Conservation (phyloP, 2,329 filamentous ascomycete species). For the Verticillium nubilum region DNA sequence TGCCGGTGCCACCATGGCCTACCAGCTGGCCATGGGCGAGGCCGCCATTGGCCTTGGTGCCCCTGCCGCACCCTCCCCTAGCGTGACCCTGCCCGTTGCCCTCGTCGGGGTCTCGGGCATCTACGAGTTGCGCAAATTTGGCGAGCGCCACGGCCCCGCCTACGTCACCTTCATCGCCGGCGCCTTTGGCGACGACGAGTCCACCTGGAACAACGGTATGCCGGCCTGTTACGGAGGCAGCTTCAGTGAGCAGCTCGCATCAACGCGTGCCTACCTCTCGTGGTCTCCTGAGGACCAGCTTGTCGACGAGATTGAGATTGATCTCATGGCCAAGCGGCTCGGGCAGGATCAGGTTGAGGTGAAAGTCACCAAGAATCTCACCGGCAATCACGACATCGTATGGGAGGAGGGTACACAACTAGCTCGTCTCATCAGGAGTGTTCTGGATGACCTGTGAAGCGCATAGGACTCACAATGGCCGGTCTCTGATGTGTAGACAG, state of each 20-base stretch:
- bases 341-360: slow-evolving; percentile 27
- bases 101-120: slow-evolving; percentile 62
- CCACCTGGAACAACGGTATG: slow-evolving; percentile 48
- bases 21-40: slow-evolving; percentile 51
- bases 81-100: slow-evolving; percentile 34
- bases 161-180: slow-evolving; percentile 54
- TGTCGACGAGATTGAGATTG: slow-evolving; percentile 52
- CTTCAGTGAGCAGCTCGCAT: slow-evolving; percentile 34
- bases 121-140: slow-evolving; percentile 56
- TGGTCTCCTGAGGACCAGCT: slow-evolving; percentile 43
- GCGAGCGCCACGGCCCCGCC: slow-evolving; percentile 33
- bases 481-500: neutral
- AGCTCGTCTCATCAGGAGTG: slow-evolving; percentile 36
- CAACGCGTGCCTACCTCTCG: slow-evolving; percentile 30
- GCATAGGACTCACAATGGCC: neutral
- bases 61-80: slow-evolving; percentile 1
- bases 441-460: neutral
- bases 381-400: slow-evolving; percentile 57
- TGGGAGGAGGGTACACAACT: slow-evolving; percentile 57
- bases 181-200: slow-evolving; percentile 53
- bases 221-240: slow-evolving; percentile 40
- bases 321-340: slow-evolving; percentile 47
- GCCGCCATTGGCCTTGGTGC: slow-evolving; percentile 14
- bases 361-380: slow-evolving; percentile 33
- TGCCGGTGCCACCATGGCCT: slow-evolving; percentile 57